These are phyloP conservation scores for Leccinum huronense DNA, from an alignment of 1,284 basidiomycete genomes.

Conservation along the genomic window DNA sequence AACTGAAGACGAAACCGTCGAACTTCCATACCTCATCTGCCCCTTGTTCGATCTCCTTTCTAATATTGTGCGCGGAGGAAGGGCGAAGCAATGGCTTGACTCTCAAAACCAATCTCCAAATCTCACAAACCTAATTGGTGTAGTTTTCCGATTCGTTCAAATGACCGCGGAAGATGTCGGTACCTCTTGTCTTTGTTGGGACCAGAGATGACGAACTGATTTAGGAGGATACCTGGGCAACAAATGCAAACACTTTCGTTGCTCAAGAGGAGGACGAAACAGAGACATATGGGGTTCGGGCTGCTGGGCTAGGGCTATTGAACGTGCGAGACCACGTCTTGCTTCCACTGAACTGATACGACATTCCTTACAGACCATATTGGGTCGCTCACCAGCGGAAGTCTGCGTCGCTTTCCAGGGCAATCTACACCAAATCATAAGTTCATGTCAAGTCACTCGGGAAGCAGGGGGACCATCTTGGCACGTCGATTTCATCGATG, in stretches of 20 bases:
- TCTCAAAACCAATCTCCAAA: constrained; percentile 38
- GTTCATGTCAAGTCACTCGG: constrained; percentile 53
- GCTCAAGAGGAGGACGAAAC: constrained; percentile 94
- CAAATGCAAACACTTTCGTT: constrained; percentile 88
- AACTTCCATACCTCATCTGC: constrained; percentile 73
- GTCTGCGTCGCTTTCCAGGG: constrained; percentile 59
- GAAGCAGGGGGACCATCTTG: constrained; percentile 54
- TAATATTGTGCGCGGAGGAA: constrained; percentile 58
- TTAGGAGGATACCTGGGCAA: constrained; percentile 89
- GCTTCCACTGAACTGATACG: constrained; percentile 12
- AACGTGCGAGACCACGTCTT: constrained; percentile 48
- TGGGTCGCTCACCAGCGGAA: constrained; percentile 64
- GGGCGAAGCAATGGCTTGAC: constrained; percentile 62
- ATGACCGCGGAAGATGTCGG: constrained; percentile 88
- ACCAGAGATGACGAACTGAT: constrained; percentile 6
- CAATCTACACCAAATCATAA: constrained; percentile 56
- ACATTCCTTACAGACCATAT: constrained; percentile 47
- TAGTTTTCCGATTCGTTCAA: constrained; percentile 74
- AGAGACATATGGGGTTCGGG: constrained; percentile 76
- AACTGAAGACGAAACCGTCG: constrained; percentile 77
- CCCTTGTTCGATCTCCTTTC: constrained; percentile 82
- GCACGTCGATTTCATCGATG: constrained; percentile 32
- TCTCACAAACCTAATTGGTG: constrained; percentile 54
- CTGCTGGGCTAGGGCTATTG: constrained; percentile 83
- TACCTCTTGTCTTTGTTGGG: constrained; percentile 14